Base-by-base conservation (phyloP, 768 basidiomycete species). In the Pulveroboletus sp. region DNA sequence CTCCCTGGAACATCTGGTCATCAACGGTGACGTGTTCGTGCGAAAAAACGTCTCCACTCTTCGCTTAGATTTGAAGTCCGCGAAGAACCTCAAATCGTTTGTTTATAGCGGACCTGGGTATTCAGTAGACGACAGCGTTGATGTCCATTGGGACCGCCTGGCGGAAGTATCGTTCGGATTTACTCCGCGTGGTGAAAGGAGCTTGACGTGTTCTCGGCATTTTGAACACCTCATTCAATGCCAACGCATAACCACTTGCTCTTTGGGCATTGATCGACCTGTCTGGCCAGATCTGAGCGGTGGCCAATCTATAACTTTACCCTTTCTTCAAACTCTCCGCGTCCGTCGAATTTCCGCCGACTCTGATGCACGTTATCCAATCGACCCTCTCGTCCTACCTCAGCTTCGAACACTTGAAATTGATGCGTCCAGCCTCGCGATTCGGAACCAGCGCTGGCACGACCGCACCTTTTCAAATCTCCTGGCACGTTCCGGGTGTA, bases 391-490 rank as follows among this genome's bases (percentile, higher is more conserved):
- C 5, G 21, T 57, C 26, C 45, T 62, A 5, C 62, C 62, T 1
- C 53, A 44, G n/a, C 56, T 59, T 8, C 43, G 54, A 32, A 57
- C 52, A 8, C 57, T 63, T 5, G 57, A 55, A 32, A 56, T 64
- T 10, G 59, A 61, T 6, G 46, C 54, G 15, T 47, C 42, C 15
- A 3, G 4, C 10, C 37, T 49, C 0, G 10, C 56, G 2, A 18
- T 10, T 11, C 31, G 32, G 44, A 24, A 40, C 14, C 1, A 18
- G 9, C 31, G 6, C 4, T 55, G 61, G 58, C 54, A 58, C 7
- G 7, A 39, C 13, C 48, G 18, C n/a, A 42, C 33, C n/a, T 58
- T 63, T 44, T 58, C 55, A 9, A 17, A 26, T n/a, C 62, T 61
- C 27, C 39, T 63, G 50, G 10, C 26, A 7, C 57, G 62, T 13